These are phyloP conservation scores for Amaranthus palmeri DNA, from an alignment of 148 eudicot species.

Conservation along the genomic window DNA sequence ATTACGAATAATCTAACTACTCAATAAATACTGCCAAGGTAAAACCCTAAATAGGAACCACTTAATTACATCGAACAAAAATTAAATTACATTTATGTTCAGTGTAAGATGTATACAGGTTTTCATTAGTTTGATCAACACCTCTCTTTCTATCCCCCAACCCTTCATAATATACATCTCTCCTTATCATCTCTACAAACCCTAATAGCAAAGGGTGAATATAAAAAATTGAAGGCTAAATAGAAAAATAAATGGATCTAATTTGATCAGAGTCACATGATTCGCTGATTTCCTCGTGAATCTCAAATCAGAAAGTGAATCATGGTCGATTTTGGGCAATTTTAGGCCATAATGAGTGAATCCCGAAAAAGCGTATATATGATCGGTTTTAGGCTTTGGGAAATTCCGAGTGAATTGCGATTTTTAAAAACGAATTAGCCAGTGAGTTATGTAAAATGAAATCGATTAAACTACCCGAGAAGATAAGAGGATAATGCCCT, in stretches of 20 bases:
- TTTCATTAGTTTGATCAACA: conserved; percentile 15
- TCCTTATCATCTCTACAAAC: conserved; percentile 24
- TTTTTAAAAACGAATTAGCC: no score
- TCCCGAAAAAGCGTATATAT: no score
- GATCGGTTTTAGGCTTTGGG: no score
- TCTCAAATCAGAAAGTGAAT: background rate
- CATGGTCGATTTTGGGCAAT: background rate
- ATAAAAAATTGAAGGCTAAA: conserved; percentile 2
- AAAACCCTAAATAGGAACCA: no score
- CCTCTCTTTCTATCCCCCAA: conserved; percentile 1
- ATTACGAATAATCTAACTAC: no score
- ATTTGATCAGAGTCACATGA: no score
- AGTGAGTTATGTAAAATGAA: background rate
- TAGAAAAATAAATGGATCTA: background rate
- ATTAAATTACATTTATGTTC: conserved; percentile 25
- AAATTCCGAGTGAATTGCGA: no score
- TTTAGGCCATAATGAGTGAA: no score
- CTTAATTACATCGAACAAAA: conserved; percentile 14
- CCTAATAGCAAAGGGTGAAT: background rate
- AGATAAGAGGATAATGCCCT: conserved; percentile 10
- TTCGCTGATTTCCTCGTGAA: no score
- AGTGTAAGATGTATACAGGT: conserved; percentile 30
- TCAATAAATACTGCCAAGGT: no score
- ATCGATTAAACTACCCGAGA: conserved; percentile 15
- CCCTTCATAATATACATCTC: conserved; percentile 26